Base-by-base conservation (phyloP, 768 basidiomycete genomes). In the Tulasnella sp. region DNA sequence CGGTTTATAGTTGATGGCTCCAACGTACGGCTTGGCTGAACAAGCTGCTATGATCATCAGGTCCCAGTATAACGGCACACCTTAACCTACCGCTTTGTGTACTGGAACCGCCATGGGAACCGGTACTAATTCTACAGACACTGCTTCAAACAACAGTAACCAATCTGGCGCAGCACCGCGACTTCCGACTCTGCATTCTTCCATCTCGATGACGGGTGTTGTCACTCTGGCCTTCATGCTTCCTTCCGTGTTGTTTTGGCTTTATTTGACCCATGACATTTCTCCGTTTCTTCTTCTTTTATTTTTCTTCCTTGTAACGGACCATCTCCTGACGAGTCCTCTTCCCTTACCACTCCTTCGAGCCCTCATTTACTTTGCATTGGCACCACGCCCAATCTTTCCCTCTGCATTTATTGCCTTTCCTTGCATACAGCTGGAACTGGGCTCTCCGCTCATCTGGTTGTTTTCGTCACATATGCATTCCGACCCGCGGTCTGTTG, bases 1-100 rank as follows among this genome's bases (percentile, higher is more conserved):
- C 81, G 37, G 72, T 35, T 77, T 79, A 0, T 81, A 82, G 78
- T 77, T 84, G 40, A 80, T 80, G 77, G 75, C 80, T 76, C 83
- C 80, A 2, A 83, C 83, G 20, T 87, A 87, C 80, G 88, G 86
- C 55, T 83, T 88, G 42, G 88, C 88, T 3, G 88, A 89, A 82
- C 85, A 86, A 80, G 88, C 85, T 0, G 84, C 86, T 29, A 84
- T 84, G 72, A 83, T 88, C 80, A 85, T 87, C 81, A 85, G 85
- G 71, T 82, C 83, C 73, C 82, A 85, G 77, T 84, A 85, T 81
- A 85, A 85, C 82, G 83, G 82, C 78, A 57, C 70, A 77, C 32
- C 80, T 76, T 23, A 74, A 7, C 80, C 82, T 18, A 70, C 77
- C 20, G 78, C 77, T 18, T 77, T 78, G 16, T 42, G 10, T 6